Conservation (phyloP, 2,329 filamentous ascomycete species). For the Stagonosporopsis chrysanthemi region DNA sequence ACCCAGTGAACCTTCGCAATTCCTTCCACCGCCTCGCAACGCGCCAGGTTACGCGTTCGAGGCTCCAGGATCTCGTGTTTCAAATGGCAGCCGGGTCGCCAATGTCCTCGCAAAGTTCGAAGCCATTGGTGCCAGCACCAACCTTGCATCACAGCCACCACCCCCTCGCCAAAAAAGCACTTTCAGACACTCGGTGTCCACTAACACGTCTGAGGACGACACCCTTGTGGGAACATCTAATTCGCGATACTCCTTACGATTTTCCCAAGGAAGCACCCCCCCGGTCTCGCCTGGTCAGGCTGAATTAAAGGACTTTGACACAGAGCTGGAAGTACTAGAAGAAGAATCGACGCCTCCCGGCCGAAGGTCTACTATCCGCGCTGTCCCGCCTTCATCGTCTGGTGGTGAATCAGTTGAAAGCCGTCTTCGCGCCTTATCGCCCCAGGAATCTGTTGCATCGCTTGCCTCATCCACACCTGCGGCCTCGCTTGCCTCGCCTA, state of each 20-base stretch:
- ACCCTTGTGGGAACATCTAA: conserved; percentile 48
- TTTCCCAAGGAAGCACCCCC: conserved; percentile 51
- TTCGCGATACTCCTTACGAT: conserved; percentile 48
- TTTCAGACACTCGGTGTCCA: conserved; percentile 48
- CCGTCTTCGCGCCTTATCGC: conserved; percentile 46
- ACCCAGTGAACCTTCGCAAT: conserved; percentile 50
- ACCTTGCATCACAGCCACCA: conserved; percentile 44
- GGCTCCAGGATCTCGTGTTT: conserved; percentile 49
- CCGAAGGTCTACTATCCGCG: conserved; percentile 45
- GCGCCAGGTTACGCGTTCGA: conserved; percentile 50
- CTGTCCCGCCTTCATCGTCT: conserved; percentile 49
- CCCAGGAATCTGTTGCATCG: conserved; percentile 46
- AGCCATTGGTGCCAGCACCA: conserved; percentile 33
- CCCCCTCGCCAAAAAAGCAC: conserved; percentile 42
- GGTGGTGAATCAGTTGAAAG: conserved; percentile 38
- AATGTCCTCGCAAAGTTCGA: conserved; percentile 50
- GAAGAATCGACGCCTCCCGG: conserved; percentile 38
- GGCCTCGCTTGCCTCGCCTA: conserved; percentile 31
- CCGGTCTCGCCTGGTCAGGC: conserved; percentile 45
- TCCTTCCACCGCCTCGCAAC: conserved; percentile 50
- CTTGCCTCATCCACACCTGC: conserved; percentile 43
- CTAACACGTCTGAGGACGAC: conserved; percentile 49
- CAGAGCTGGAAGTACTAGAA: conserved; percentile 44
- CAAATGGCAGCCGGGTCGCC: conserved; percentile 47
- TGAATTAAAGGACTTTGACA: conserved; percentile 39